Conservation (phyloP, 2,329 filamentous ascomycete species). For the Penicillium sp. region DNA sequence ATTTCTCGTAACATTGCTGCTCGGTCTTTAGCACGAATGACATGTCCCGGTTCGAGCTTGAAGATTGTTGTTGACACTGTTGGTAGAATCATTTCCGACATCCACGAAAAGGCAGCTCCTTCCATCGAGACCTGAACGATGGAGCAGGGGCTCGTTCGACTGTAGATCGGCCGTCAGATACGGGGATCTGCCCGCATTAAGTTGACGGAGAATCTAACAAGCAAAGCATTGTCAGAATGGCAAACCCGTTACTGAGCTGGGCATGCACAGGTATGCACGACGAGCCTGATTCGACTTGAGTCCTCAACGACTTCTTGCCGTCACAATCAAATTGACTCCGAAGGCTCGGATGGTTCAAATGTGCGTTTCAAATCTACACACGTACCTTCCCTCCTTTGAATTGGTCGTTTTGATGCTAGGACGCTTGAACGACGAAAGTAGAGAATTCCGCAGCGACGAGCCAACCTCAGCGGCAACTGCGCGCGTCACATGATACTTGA, state of each 20-base stretch:
- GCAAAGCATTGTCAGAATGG: background rate
- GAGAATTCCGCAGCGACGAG: background rate
- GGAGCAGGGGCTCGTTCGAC: background rate
- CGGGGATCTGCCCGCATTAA: background rate
- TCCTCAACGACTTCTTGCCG: background rate
- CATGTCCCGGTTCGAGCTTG: constrained; percentile 8
- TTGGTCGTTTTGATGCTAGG: background rate
- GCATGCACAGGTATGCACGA: background rate
- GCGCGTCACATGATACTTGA: constrained; percentile 16
- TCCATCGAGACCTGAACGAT: background rate
- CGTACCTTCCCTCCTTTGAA: background rate
- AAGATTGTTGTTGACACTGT: constrained; percentile 7
- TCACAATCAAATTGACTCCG: background rate
- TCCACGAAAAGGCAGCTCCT: background rate
- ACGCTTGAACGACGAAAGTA: background rate
- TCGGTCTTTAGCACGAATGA: constrained; percentile 11
- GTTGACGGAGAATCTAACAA: background rate
- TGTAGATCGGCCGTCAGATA: too few relatives aligned
- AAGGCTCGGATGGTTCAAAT: background rate
- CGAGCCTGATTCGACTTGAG: background rate
- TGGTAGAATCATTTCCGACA: background rate
- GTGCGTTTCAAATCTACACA: too few relatives aligned
- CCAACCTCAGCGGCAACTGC: background rate
- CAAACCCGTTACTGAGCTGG: background rate
- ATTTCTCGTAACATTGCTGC: background rate